Evolutionary conservation across 768 basidiomycete genomes (phyloP).

Genomic region (Lentinula boryana): DNA sequence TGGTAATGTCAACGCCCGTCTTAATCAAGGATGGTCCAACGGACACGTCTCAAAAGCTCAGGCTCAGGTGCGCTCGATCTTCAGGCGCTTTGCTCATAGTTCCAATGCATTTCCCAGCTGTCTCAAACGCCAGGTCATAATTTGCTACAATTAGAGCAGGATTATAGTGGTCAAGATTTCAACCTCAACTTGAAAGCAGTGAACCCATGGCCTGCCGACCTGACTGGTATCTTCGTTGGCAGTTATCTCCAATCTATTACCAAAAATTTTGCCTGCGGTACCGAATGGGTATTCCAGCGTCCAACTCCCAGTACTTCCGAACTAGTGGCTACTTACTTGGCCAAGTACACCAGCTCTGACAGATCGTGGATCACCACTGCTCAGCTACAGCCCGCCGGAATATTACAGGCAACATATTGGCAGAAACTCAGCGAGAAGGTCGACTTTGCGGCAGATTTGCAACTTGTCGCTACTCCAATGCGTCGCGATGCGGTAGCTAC

Average conservation of each 20-base stretch:
- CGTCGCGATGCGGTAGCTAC: conserved; percentile 92
- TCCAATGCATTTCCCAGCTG: conserved; percentile 40
- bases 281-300: conserved; percentile 81
- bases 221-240: conserved; percentile 87
- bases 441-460: conserved; percentile 93
- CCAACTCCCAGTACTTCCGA: conserved; percentile 70
- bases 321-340: conserved; percentile 67
- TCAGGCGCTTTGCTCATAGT: neutral
- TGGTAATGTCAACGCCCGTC: conserved; percentile 80
- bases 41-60: conserved; percentile 80
- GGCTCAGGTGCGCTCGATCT: conserved; percentile 57
- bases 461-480: conserved; percentile 69
- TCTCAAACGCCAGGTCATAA: conserved; percentile 74
- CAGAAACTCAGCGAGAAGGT: conserved; percentile 94
- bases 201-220: conserved; percentile 85
- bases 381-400: conserved; percentile 75
- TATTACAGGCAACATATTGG: conserved; percentile 92
- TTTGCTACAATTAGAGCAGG: conserved; percentile 93
- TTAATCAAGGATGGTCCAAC: conserved; percentile 85
- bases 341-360: conserved; percentile 67
- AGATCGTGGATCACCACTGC: conserved; percentile 93
- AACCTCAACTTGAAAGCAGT: conserved; percentile 80
- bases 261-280: conserved; percentile 82
- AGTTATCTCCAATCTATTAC: conserved; percentile 92
- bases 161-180: conserved; percentile 85